Conservation (phyloP, 2,329 filamentous ascomycete genomes). For the Colletotrichum phormii region DNA sequence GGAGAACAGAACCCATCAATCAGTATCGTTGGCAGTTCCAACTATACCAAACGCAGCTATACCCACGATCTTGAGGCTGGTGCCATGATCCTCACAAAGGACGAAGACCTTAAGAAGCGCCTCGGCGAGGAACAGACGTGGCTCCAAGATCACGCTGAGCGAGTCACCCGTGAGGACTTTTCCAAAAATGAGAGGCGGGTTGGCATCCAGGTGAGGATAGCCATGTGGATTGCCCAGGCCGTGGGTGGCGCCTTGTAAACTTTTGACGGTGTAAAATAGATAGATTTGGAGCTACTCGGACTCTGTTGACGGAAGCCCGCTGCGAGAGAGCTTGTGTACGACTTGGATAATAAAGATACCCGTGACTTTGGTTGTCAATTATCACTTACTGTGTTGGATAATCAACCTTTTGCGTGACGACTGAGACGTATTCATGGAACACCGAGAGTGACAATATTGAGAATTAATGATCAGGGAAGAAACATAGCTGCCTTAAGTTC, state of each 20-base stretch:
- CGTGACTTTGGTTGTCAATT: not conserved
- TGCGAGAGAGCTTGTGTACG: not conserved
- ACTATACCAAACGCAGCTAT: slow-evolving; percentile 96
- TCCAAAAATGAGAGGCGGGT: slow-evolving; percentile 85
- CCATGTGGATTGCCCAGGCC: slow-evolving; percentile 92
- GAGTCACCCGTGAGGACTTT: slow-evolving; percentile 82
- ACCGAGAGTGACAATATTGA: not conserved
- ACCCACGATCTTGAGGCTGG: slow-evolving; percentile 92
- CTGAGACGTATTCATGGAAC: not conserved
- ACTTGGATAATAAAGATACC: slow-evolving; percentile 20
- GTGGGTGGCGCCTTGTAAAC: slow-evolving; percentile 86
- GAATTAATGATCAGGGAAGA: not conserved
- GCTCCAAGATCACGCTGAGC: slow-evolving; percentile 79
- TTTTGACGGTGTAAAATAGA: not conserved
- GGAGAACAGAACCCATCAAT: slow-evolving; percentile 76
- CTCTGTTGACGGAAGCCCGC: not conserved
- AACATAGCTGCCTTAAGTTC: not conserved
- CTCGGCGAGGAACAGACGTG: slow-evolving; percentile 85
- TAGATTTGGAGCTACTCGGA: not conserved
- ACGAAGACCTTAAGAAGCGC: slow-evolving; percentile 76
- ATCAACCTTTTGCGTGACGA: not conserved
- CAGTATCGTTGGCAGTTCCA: slow-evolving; percentile 89
- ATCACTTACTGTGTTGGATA: no score
- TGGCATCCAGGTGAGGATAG: slow-evolving; percentile 83
- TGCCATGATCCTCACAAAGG: slow-evolving; percentile 83